A percentile compares a stretch with the other conserved stretches of the same genome.
Evolutionary conservation across 2,329 filamentous ascomycete genomes (phyloP).

Genomic region (Xylaria arbuscula): DNA sequence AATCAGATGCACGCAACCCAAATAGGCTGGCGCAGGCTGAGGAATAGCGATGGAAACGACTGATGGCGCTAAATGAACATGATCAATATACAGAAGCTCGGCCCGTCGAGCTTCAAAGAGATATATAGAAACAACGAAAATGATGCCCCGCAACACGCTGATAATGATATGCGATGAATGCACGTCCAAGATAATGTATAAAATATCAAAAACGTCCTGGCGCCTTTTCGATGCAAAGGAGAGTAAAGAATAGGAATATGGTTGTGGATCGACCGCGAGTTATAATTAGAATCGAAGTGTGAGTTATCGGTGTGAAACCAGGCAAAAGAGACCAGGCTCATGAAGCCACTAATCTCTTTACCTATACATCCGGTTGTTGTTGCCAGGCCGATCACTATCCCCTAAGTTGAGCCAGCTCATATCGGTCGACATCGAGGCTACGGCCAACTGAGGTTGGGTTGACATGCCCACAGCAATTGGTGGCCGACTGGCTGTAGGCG

Average conservation of each 20-base stretch:
- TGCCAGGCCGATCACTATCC: conserved; percentile 68
- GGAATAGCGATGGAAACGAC: not conserved
- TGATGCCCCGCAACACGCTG: conserved; percentile 28
- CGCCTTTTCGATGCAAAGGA: conserved; percentile 44
- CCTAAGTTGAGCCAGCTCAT: conserved; percentile 86
- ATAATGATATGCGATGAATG: conserved; percentile 29
- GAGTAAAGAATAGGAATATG: conserved; percentile 34
- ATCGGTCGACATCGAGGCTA: conserved; percentile 67
- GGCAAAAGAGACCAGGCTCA: not conserved
- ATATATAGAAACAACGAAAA: conserved; percentile 17
- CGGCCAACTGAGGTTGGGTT: conserved; percentile 62
- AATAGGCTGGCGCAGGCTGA: not conserved
- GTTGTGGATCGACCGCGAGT: conserved; percentile 12
- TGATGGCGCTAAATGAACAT: conserved; percentile 9
- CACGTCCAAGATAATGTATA: conserved; percentile 28
- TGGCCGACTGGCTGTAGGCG: conserved; percentile 46
- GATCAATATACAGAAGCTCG: conserved; percentile 32
- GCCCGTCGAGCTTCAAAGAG: conserved; percentile 7
- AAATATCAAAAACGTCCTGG: conserved; percentile 29
- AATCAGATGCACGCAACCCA: not conserved
- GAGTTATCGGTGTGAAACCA: not conserved
- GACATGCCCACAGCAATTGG: conserved; percentile 53
- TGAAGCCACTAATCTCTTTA: conserved; percentile 13
- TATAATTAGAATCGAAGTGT: conserved; percentile 14
- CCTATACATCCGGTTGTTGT: conserved; percentile 44